Percentiles rank a stretch among this genome's conserved stretches.
Conservation (phyloP, 768 basidiomycete genomes). For the Tricholoma furcatifolium region DNA sequence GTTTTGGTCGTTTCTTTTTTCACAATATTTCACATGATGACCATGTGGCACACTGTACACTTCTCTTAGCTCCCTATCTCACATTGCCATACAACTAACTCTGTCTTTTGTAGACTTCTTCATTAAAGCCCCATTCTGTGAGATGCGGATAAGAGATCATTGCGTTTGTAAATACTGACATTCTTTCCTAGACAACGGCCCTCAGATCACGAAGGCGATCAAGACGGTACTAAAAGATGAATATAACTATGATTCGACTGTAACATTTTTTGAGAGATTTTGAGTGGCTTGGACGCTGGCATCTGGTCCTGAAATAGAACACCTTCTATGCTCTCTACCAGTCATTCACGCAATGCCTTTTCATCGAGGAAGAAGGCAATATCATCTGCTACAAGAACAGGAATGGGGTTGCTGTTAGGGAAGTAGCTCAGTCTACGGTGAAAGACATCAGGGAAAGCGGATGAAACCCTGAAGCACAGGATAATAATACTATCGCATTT, state of each 20-base stretch:
- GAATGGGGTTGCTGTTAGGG: constrained; percentile 39
- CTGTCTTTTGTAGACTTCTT: constrained; percentile 38
- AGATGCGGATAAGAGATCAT: constrained; percentile 5
- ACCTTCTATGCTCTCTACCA: constrained; percentile 51
- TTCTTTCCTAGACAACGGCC: constrained; percentile 43
- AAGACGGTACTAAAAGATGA: constrained; percentile 45
- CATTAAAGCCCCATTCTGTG: constrained; percentile 49
- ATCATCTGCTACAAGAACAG: constrained; percentile 56
- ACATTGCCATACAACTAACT: neutral
- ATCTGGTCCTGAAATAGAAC: constrained; percentile 23
- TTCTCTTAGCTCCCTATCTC: neutral
- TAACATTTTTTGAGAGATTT: constrained; percentile 17
- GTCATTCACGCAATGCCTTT: constrained; percentile 52
- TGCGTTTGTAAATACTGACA: neutral
- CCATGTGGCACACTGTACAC: constrained; percentile 44
- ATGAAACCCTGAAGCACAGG: constrained; percentile 18
- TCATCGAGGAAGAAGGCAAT: constrained; percentile 54
- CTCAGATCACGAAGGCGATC: constrained; percentile 50
- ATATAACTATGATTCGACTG: constrained; percentile 58
- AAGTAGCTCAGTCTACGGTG: constrained; percentile 18
- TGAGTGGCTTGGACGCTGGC: neutral
- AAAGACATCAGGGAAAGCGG: constrained; percentile 17
- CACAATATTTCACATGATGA: constrained; percentile 54
- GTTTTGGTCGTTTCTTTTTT: constrained; percentile 59
- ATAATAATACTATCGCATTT: constrained; percentile 11